Percentiles rank a stretch among this genome's conserved stretches.
Conservation (phyloP, 805 yeast genomes). For the Scheffersomyces ergatensis region DNA sequence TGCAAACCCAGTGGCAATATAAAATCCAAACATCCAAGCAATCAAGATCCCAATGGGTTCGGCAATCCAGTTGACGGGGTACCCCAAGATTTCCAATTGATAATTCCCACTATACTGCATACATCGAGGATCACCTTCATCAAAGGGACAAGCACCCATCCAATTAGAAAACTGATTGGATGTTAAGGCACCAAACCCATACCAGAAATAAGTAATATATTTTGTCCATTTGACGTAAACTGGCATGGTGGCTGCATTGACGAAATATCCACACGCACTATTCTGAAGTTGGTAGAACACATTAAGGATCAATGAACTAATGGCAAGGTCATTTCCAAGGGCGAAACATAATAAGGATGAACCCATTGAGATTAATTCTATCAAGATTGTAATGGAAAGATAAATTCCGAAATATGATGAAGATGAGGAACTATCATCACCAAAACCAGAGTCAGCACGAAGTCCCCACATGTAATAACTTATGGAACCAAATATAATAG, state of each 20-base stretch:
- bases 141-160: conserved; percentile 55
- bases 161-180: conserved; percentile 66
- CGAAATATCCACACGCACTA: conserved; percentile 79
- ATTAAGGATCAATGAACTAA: conserved; percentile 59
- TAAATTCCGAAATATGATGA: conserved; percentile 48
- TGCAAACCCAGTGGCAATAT: conserved; percentile 46
- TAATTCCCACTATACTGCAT: conserved; percentile 52
- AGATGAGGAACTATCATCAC: conserved; percentile 6
- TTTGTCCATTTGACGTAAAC: conserved; percentile 86
- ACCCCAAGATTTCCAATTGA: conserved; percentile 57
- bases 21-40: conserved; percentile 59
- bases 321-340: conserved; percentile 56
- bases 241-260: conserved; percentile 70
- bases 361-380: conserved; percentile 54
- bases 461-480: conserved; percentile 80
- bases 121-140: conserved; percentile 18
- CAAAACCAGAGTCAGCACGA: conserved; percentile 30
- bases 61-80: conserved; percentile 59
- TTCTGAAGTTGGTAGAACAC: conserved; percentile 67
- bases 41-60: conserved; percentile 61
- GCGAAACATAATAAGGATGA: conserved; percentile 55
- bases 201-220: conserved; percentile 75
- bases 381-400: conserved; percentile 55
- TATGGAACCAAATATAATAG: conserved; percentile 56
- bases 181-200: conserved; percentile 65